Evolutionary conservation across 2,329 filamentous ascomycete genomes (phyloP), one percentile per base, ranked within the genome.

Genomic region (Microdochium paspali): DNA sequence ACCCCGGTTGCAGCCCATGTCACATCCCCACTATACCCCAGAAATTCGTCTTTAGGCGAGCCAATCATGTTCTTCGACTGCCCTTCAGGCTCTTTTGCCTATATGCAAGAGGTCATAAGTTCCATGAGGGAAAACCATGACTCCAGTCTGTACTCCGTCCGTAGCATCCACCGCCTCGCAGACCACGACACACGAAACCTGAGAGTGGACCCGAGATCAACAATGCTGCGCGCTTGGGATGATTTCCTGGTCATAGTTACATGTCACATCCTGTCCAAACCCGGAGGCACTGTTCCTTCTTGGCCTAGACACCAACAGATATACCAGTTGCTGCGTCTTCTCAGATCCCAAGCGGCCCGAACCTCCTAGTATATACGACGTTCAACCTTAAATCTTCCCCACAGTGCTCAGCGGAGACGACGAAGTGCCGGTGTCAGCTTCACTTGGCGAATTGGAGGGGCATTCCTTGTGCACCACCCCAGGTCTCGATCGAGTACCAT

Each of bases 41-140:
- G 35, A 40, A 40, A 40, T 21, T 40, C 35, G 35, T 40, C 15
- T 40, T 40, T 40, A 40, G 18, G 35, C 35, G 35, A 40, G 23
- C 35, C 35, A 40, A 40, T 40, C 35, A 40, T 40, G 15, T 35
- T 35, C 13, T 6, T 18, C 6, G 31, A 18, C 4, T 15, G 31
- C 4, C 18, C 35, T 9, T 21, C 18, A 21, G 10, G 26, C 12
- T 5, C 18, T 40, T 40, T 40, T 40, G 35, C 35, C 35, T 40
- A 40, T 40, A 40, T 40, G 35, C 35, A 40, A 6, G n/a, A 40
- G 35, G 35, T 40, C 35, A 40, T 40, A 40, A 21, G 35, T 40
- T 7, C 35, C 15, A 40, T n/a, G 35, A 21, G 13, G 35, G 10
- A 18, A 15, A 40, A 18, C 4, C 20, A 40, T 9, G 35, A 28